phyloP scores from a whole-genome alignment of 306 rosid species.

The Medicago arabica region DNA sequence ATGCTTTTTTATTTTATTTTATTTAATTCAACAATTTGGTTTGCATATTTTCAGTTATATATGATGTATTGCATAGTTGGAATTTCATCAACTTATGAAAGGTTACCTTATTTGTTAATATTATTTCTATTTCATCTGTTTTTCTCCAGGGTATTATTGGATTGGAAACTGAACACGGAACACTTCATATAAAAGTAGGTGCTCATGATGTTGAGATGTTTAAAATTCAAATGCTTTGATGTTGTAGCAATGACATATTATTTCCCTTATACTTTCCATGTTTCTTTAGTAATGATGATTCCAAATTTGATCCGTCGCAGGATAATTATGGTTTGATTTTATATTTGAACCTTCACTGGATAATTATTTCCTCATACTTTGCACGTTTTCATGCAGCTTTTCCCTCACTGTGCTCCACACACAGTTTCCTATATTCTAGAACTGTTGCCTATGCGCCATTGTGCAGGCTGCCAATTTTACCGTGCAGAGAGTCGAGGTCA shows the following conservation, averaged over 20 bases:
- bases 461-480: constrained; percentile 93
- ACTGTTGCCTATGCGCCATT: constrained; percentile 73
- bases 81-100: constrained; percentile 15
- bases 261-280: not conserved
- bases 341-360: too few species aligned
- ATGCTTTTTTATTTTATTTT: not conserved
- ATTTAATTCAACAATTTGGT: not conserved
- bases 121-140: constrained; percentile 18
- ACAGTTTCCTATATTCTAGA: constrained; percentile 82
- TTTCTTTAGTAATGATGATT: constrained; percentile 6
- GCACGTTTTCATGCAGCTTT: constrained; percentile 66
- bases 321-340: not conserved
- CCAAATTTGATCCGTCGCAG: constrained; percentile 3
- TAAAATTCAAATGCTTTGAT: constrained; percentile 35
- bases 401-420: constrained; percentile 90
- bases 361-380: too few species aligned
- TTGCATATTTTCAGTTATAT: constrained; percentile 14
- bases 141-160: constrained; percentile 77
- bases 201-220: constrained; percentile 19
- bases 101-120: constrained; percentile 24
- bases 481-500: constrained; percentile 87
- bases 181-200: constrained; percentile 85
- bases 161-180: constrained; percentile 73
- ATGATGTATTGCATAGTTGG: constrained; percentile 25
- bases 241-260: constrained; percentile 6